Evolutionary conservation across 352 stramenopile species (phyloP), one percentile per base, ranked within the genome.

Genomic region (Globisporangium camurandrum): DNA sequence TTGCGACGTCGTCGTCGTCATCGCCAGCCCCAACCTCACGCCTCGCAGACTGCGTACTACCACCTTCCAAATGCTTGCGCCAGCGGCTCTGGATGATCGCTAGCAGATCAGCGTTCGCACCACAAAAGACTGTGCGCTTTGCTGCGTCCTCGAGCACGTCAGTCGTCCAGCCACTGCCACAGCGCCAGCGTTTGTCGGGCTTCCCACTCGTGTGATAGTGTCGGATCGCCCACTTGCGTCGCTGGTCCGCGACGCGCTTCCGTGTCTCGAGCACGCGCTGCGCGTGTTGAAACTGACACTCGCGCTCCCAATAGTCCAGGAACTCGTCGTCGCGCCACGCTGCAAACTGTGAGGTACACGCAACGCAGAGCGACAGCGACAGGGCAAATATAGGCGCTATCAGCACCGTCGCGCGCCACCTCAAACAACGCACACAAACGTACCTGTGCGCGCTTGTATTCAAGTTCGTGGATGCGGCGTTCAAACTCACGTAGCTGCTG

Each of bases 301-400:
- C 77, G n/a, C 77, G 67, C 77, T 86, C 69, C 77, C 80, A 92
- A 37, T 81, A 88, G 44, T 87, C 74, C 16, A 88, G 34, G 51
- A 81, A 92, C 34, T 89, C 77, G 64, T 92, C 81, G n/a, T 83
- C 69, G 26, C 74, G 67, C 66, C 73, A 87, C 16, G 71, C 75
- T 56, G 80, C 66, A 58, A 88, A 75, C 81, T 92, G 55, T 19
- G 42, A 40, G n/a, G 43, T 14, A 16, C 1, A 23, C 39, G 11
- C 3, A 26, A 1, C 4, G 20, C 30, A 16, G 30, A 27, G 22
- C 14, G 23, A 9, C 12, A 36, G 23, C 26, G 4, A 17, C 40
- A 31, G 10, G 3, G 19, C 3, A n/a, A 39, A 39, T n/a, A n/a
- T n/a, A n/a, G n/a, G n/a, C n/a, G n/a, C n/a, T n/a, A n/a, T n/a